phyloP scores from a whole-genome alignment of 2,329 filamentous ascomycete species.

The Aspergillus tanneri region DNA sequence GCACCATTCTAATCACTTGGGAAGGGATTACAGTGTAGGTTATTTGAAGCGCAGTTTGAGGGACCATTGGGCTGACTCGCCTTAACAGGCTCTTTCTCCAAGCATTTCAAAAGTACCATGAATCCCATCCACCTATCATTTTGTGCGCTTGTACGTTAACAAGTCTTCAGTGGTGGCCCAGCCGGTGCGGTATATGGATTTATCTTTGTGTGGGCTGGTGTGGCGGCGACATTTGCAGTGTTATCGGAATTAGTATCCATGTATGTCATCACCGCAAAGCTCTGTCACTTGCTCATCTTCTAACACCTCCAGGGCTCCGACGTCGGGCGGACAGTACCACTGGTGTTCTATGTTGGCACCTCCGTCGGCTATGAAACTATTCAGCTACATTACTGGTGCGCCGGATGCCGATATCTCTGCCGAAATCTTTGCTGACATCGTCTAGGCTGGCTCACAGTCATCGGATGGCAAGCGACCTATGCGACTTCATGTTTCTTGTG shows the following conservation, averaged over 20 bases:
- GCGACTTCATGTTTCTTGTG: conserved; percentile 38
- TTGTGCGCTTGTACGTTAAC: background rate
- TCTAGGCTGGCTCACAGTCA: conserved; percentile 42
- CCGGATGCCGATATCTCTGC: background rate
- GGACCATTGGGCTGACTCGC: background rate
- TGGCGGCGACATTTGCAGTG: conserved; percentile 26
- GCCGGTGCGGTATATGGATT: conserved; percentile 36
- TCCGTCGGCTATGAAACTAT: conserved; percentile 30
- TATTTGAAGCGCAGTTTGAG: background rate
- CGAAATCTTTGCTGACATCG: background rate
- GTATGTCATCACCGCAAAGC: conserved; percentile 17
- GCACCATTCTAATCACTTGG: conserved; percentile 43
- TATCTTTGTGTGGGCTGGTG: conserved; percentile 35
- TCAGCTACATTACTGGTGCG: conserved; percentile 41
- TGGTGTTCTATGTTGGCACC: conserved; percentile 45
- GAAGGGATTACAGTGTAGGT: conserved; percentile 40
- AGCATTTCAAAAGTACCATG: conserved; percentile 22
- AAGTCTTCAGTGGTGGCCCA: conserved; percentile 30
- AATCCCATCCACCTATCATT: background rate
- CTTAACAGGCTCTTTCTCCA: conserved; percentile 18
- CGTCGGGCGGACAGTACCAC: conserved; percentile 39
- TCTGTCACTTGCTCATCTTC: background rate
- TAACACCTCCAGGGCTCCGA: background rate
- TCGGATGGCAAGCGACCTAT: conserved; percentile 47
- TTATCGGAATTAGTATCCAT: conserved; percentile 37